These are phyloP conservation scores for Ceratocystis harringtonii DNA, from an alignment of 2,329 filamentous ascomycete species.

Conservation along the genomic window DNA sequence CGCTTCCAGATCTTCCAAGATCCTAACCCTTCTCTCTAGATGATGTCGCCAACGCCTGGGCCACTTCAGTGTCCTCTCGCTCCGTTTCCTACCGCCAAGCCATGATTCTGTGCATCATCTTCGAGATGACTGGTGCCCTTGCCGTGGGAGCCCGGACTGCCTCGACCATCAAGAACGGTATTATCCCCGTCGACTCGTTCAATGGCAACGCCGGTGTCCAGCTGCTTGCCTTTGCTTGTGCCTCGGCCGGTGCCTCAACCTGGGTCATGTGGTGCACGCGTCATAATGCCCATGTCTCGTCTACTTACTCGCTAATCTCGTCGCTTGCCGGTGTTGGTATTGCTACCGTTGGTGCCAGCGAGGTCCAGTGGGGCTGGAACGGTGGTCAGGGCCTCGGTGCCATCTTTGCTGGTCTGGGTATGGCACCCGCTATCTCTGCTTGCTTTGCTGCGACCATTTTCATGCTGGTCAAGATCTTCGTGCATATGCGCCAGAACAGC, in stretches of 20 bases:
- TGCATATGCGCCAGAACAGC: slow-evolving; percentile 57
- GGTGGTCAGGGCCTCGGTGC: slow-evolving; percentile 52
- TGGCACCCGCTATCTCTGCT: slow-evolving; percentile 54
- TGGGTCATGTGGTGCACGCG: slow-evolving; percentile 74
- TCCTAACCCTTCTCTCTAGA: slow-evolving; percentile 30
- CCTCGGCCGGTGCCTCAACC: slow-evolving; percentile 46
- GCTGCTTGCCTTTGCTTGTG: slow-evolving; percentile 52
- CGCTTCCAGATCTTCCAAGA: slow-evolving; percentile 1
- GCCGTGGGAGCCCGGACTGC: slow-evolving; percentile 54
- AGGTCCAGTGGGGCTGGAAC: slow-evolving; percentile 58
- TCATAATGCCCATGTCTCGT: slow-evolving; percentile 58
- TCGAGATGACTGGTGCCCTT: slow-evolving; percentile 53
- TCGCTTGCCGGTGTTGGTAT: slow-evolving; percentile 55
- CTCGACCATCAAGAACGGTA: slow-evolving; percentile 66
- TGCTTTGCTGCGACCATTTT: slow-evolving; percentile 54
- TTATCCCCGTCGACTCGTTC: slow-evolving; percentile 48
- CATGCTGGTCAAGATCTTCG: slow-evolving; percentile 54
- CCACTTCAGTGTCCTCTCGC: slow-evolving; percentile 65
- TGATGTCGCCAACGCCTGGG: slow-evolving; percentile 76
- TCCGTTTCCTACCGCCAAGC: slow-evolving; percentile 57
- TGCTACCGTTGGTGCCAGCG: slow-evolving; percentile 44
- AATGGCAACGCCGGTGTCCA: slow-evolving; percentile 47
- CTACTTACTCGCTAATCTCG: slow-evolving; percentile 56
- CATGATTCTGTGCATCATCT: slow-evolving; percentile 50
- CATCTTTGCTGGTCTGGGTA: slow-evolving; percentile 55